A percentile compares a stretch with the other conserved stretches of the same genome.
phyloP scores from a whole-genome alignment of 1,284 basidiomycete genomes.

The Xerocomus alliaceus region DNA sequence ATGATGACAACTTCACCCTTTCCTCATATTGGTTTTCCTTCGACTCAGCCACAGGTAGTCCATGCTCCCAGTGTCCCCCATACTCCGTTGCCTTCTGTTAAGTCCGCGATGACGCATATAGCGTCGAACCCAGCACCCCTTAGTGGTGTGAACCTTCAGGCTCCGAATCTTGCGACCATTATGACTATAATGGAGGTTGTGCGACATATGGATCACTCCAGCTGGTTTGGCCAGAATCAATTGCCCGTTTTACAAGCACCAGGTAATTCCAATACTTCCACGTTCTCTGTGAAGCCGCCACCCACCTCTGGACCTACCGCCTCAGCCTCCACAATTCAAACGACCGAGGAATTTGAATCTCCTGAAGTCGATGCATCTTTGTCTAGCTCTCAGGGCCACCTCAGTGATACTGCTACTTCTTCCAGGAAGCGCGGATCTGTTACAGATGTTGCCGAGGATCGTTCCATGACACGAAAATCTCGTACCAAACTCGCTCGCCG shows the following conservation, averaged over 20 bases:
- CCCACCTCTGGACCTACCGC: constrained; percentile 1
- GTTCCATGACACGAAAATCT: constrained; percentile 7
- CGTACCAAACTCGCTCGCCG: constrained; percentile 8
- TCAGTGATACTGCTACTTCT: constrained; percentile 6
- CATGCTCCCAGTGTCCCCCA: constrained; percentile 19
- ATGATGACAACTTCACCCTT: constrained; percentile 26
- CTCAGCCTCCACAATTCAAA: constrained; percentile 12
- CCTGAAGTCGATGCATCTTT: constrained; percentile 1
- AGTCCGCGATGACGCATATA: constrained; percentile 22
- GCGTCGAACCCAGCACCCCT: constrained; percentile 10
- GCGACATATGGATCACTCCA: constrained; percentile 38
- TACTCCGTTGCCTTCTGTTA: constrained; percentile 20
- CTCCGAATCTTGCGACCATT: constrained; percentile 33
- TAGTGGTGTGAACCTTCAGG: constrained; percentile 25
- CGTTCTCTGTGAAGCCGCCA: constrained; percentile 14
- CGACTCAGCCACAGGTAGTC: constrained; percentile 27
- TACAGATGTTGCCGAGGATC: constrained; percentile 18
- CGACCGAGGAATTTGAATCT: neutral
- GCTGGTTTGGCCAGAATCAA: constrained; percentile 29
- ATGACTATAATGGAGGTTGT: constrained; percentile 45
- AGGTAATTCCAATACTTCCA: constrained; percentile 1
- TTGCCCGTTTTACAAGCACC: constrained; percentile 23
- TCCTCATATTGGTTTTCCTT: constrained; percentile 19
- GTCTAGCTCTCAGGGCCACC: constrained; percentile 9
- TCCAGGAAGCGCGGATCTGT: constrained; percentile 14